phyloP scores from a whole-genome alignment of 164 flowering plant genomes.

The Houttuynia cordata region DNA sequence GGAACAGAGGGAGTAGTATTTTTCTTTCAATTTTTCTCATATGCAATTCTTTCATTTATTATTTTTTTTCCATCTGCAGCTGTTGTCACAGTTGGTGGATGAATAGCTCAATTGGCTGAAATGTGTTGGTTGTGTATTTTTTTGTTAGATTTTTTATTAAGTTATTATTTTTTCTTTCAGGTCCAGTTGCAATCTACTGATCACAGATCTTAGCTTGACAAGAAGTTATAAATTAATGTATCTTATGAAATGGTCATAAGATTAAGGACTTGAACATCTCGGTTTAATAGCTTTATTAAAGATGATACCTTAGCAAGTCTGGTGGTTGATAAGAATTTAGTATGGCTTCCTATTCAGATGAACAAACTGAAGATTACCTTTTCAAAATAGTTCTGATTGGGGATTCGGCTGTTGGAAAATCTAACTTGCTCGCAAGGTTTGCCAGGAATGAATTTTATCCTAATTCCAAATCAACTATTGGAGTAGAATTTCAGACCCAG shows the following conservation, averaged over 20 bases:
- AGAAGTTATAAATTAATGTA: background rate
- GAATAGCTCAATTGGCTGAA: background rate
- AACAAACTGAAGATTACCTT: conserved; percentile 50
- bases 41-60: too few species aligned
- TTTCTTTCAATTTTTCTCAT: too few species aligned
- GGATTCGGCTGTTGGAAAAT: conserved; percentile 71
- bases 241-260: background rate
- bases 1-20: too few species aligned
- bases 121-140: background rate
- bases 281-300: background rate
- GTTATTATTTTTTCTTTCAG: background rate
- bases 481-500: conserved; percentile 68
- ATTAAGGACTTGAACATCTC: background rate
- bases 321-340: conserved; percentile 1
- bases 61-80: too few species aligned
- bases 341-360: conserved; percentile 39
- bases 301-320: conserved; percentile 1
- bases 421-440: conserved; percentile 64
- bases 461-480: conserved; percentile 61
- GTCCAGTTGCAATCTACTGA: background rate
- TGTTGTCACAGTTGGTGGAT: too few species aligned
- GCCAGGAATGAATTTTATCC: conserved; percentile 59
- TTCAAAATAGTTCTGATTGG: conserved; percentile 62
- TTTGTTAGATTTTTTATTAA: too few species aligned
- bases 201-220: background rate